Base-by-base conservation (phyloP, 2,329 filamentous ascomycete species). In the Fusarium nurragi region DNA sequence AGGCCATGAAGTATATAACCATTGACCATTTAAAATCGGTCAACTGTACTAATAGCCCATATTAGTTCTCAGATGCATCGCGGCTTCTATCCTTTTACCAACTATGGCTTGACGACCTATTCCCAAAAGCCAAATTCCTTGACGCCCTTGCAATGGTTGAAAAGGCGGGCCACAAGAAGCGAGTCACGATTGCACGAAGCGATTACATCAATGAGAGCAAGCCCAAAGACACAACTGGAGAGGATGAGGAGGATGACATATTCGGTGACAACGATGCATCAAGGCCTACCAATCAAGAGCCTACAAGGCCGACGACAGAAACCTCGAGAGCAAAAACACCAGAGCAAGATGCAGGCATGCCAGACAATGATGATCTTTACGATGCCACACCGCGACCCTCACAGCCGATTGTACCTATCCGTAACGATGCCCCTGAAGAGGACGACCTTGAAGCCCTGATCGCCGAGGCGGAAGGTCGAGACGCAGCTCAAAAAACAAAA, bases 51-150 rank as follows among this genome's bases (percentile, higher is more conserved):
- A 43, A 62, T 18, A 30, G 1, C 22, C 9, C n/a, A 10, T 6
- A 9, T 4, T 51, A 94, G 89, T 98, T 95, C 77, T 89, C 90
- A 18, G 95, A 99, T 74, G 87, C 93, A 12, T 86, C 89, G 1
- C 87, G 89, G 16, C 84, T 99, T 22, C 83, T 99, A 44, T 92
- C 91, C 22, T 92, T 96, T 75, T 99, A 98, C 75, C 95, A 98
- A 75, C 78, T 97, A 54, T 99, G 95, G 95, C 90, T 99, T 3
- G 94, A 99, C 77, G 93, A 97, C 73, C 83, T 99, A 13, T 99
- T 94, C 73, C 95, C 95, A 13, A 93, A 96, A 73, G 95, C 94
- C 6, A 94, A 93, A 73, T 99, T 99, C 73, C 86, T 91, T 44
- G 95, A 99, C 72, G 95, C 91, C 4, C 81, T 98, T 8, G 81